Conservation (phyloP, 1,284 basidiomycete species). For the Boletellus dicymbophilus region DNA sequence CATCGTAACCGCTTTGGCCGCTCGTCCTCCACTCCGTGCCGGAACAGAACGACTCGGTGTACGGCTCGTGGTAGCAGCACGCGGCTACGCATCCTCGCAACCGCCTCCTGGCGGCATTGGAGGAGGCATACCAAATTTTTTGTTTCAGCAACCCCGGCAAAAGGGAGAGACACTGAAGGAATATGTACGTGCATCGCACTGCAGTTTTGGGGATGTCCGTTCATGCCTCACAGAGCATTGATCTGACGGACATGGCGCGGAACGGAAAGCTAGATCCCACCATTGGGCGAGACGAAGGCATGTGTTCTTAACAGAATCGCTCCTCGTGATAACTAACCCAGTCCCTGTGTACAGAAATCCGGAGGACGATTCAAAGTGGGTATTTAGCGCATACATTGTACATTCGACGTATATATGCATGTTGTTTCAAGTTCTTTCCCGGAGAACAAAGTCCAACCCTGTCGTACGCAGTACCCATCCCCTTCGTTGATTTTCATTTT, state of each 20-base stretch:
- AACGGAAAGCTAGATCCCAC: conserved; percentile 89
- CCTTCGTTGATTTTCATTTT: background rate
- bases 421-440: conserved; percentile 66
- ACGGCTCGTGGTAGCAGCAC: background rate
- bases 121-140: conserved; percentile 54
- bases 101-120: conserved; percentile 36
- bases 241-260: conserved; percentile 82
- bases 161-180: conserved; percentile 86
- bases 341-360: conserved; percentile 85
- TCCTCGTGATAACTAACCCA: too few species aligned
- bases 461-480: conserved; percentile 52
- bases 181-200: conserved; percentile 55
- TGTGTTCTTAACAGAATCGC: too few species aligned
- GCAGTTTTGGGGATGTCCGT: background rate
- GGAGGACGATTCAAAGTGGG: conserved; percentile 86
- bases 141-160: conserved; percentile 56
- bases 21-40: background rate
- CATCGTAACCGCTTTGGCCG: conserved; percentile 8
- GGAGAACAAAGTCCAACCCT: conserved; percentile 87
- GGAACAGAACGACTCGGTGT: background rate
- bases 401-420: background rate
- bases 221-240: conserved; percentile 59
- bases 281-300: conserved; percentile 86
- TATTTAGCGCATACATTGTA: background rate
- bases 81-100: conserved; percentile 33